These are phyloP conservation scores for Syncephalis plumigaleata DNA, from an alignment of 371 early-diverging fungal genomes.

Conservation along the genomic window DNA sequence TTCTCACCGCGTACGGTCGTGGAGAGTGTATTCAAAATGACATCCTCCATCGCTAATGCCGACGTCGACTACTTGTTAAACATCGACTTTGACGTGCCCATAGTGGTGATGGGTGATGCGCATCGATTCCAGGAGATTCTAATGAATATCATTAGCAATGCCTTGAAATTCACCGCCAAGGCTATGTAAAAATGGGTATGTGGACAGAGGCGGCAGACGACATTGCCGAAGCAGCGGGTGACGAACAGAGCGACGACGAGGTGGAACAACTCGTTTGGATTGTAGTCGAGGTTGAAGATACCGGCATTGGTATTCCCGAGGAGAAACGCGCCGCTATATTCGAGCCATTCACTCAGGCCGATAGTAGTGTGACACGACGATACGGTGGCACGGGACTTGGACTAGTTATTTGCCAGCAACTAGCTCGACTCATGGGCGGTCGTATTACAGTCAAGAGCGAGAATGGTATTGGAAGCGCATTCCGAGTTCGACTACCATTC, in stretches of 20 bases:
- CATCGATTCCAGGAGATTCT: constrained; percentile 27
- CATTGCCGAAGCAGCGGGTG: too few species aligned
- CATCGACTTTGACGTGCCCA: constrained; percentile 6
- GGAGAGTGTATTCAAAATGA: constrained; percentile 10
- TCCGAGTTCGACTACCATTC: constrained; percentile 15
- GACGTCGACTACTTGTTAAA: too few species aligned
- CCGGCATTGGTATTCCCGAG: constrained; percentile 36
- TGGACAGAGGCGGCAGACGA: constrained; percentile 17
- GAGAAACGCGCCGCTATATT: constrained; percentile 31
- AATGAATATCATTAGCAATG: constrained; percentile 34
- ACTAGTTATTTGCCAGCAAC: constrained; percentile 27
- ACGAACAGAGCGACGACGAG: too few species aligned
- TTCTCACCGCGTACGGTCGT: constrained; percentile 18
- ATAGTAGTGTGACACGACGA: constrained; percentile 27
- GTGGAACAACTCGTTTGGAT: constrained; percentile 9
- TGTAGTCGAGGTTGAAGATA: constrained; percentile 26
- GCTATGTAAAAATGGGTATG: constrained; percentile 28
- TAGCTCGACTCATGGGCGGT: constrained; percentile 38
- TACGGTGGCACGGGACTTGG: constrained; percentile 37
- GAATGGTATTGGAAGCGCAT: constrained; percentile 16
- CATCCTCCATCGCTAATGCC: constrained; percentile 7
- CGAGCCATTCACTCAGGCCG: constrained; percentile 41
- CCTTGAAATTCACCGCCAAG: constrained; percentile 47
- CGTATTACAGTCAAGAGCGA: constrained; percentile 14
- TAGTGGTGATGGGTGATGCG: constrained; percentile 22